phyloP scores from a whole-genome alignment of 805 yeast species.

The Saturnispora kantuleensis region DNA sequence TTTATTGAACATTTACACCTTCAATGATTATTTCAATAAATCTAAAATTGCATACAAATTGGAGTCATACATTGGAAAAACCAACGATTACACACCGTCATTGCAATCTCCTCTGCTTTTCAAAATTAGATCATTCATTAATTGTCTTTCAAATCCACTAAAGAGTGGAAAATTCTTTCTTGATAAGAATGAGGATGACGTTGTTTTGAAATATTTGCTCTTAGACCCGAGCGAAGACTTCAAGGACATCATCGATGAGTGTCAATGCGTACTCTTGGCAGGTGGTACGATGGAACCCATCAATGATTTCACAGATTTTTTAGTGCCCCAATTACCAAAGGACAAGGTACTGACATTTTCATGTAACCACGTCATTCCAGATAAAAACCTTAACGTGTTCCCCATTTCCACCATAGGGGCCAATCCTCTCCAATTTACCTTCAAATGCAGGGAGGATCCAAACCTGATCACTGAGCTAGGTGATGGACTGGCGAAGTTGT shows the following conservation, averaged over 20 bases:
- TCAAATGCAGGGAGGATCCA: slow-evolving; percentile 43
- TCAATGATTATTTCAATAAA: slow-evolving; percentile 51
- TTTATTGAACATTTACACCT: slow-evolving; percentile 54
- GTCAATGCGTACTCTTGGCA: slow-evolving; percentile 66
- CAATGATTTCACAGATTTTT: slow-evolving; percentile 52
- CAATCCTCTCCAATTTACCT: slow-evolving; percentile 53
- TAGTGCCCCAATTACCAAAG: slow-evolving; percentile 48
- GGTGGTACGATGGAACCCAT: slow-evolving; percentile 96
- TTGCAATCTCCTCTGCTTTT: slow-evolving; percentile 46
- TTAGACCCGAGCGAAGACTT: slow-evolving; percentile 73
- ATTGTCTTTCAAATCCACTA: slow-evolving; percentile 61
- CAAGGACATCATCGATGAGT: slow-evolving; percentile 50
- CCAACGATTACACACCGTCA: slow-evolving; percentile 9
- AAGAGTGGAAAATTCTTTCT: slow-evolving; percentile 70
- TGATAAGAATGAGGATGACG: slow-evolving; percentile 29
- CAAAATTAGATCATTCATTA: slow-evolving; percentile 54
- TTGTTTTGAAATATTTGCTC: slow-evolving; percentile 54
- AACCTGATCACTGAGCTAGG: slow-evolving; percentile 45
- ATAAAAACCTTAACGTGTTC: slow-evolving; percentile 51
- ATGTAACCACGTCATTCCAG: slow-evolving; percentile 82
- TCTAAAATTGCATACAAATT: slow-evolving; percentile 80
- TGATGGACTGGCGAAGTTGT: slow-evolving; percentile 32
- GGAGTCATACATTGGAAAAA: slow-evolving; percentile 51
- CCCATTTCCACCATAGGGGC: slow-evolving; percentile 30
- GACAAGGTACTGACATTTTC: slow-evolving; percentile 42